Conservation (phyloP, 2,329 filamentous ascomycete species). For the Emydomyces testavorans region DNA sequence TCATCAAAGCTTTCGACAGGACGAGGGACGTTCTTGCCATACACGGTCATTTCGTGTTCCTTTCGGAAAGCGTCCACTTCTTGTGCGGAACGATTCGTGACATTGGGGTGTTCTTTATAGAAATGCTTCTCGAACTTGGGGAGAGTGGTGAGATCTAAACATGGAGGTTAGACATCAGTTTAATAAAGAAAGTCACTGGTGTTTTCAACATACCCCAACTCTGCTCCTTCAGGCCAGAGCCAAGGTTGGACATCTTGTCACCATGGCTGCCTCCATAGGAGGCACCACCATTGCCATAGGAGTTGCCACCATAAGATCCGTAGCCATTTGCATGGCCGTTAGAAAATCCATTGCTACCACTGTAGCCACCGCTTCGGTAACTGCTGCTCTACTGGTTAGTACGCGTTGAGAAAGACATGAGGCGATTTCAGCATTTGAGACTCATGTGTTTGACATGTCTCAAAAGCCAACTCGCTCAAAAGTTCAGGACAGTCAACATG, state of each 20-base stretch:
- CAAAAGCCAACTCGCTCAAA: too few species aligned
- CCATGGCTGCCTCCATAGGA: conserved; percentile 49
- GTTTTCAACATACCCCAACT: conserved; percentile 59
- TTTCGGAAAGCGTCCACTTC: conserved; percentile 84
- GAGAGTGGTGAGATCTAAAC: conserved; percentile 57
- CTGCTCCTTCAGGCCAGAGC: conserved; percentile 75
- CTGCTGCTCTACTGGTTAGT: conserved; percentile 11
- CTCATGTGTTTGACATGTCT: too few species aligned
- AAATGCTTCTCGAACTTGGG: conserved; percentile 99
- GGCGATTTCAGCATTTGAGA: background rate
- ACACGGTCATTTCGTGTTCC: conserved; percentile 71
- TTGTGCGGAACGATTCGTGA: conserved; percentile 58
- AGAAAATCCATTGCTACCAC: conserved; percentile 25
- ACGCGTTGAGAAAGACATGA: conserved; percentile 1
- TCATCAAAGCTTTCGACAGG: conserved; percentile 96
- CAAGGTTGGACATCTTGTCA: conserved; percentile 89
- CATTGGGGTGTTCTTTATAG: conserved; percentile 87
- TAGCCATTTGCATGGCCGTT: conserved; percentile 44
- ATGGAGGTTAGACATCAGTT: conserved; percentile 21
- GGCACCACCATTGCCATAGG: conserved; percentile 38
- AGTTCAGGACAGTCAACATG: background rate
- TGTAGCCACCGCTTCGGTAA: conserved; percentile 21
- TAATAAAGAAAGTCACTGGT: conserved; percentile 2
- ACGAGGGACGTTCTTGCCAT: conserved; percentile 71
- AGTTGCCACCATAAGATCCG: conserved; percentile 19